phyloP scores from a whole-genome alignment of 331 rosid genomes.

The Acacia pycnantha region DNA sequence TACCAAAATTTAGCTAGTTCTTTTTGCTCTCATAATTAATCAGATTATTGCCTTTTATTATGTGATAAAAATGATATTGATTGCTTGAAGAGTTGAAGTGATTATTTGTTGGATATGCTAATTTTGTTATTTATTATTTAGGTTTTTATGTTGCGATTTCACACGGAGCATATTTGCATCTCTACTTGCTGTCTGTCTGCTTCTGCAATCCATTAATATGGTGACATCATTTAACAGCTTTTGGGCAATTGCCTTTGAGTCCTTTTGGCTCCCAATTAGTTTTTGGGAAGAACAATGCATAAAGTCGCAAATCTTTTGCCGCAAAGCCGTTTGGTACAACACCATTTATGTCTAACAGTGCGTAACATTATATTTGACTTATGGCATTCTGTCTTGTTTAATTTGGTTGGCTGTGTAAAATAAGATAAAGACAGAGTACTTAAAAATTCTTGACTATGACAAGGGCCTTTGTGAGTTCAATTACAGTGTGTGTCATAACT shows the following conservation, averaged over 20 bases:
- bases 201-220: constrained; percentile 1
- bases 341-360: constrained; percentile 65
- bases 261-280: constrained; percentile 81
- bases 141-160: neutral
- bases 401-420: constrained; percentile 1
- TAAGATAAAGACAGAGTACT: neutral
- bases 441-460: neutral
- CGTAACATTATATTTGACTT: neutral
- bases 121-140: constrained; percentile 3
- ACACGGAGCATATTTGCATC: neutral
- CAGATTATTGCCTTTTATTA: neutral
- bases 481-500: neutral
- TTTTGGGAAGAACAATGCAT: constrained; percentile 70
- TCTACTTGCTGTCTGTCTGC: neutral
- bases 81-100: neutral
- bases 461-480: neutral
- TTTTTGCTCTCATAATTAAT: neutral
- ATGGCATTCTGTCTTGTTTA: neutral
- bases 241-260: constrained; percentile 86
- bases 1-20: neutral
- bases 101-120: constrained; percentile 10
- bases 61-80: neutral
- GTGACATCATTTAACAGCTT: constrained; percentile 61
- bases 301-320: constrained; percentile 77
- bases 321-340: constrained; percentile 78